A percentile compares a stretch with the other conserved stretches of the same genome.
Conservation (phyloP, 345 rosid species). For the Xanthoceras sorbifolium region DNA sequence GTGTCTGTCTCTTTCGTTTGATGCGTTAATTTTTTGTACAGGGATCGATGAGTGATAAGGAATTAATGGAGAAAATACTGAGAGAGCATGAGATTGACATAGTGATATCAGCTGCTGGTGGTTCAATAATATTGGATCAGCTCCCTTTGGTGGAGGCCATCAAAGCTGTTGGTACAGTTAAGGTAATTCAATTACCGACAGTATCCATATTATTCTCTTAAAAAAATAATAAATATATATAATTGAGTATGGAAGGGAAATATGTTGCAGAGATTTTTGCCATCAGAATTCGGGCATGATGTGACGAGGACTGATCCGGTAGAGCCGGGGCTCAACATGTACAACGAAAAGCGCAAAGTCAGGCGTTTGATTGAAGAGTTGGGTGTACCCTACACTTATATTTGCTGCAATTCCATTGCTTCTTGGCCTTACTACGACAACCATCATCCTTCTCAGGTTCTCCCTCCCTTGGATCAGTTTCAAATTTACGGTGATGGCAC, state of each 20-base stretch:
- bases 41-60: constrained; percentile 48
- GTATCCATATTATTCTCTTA: no score
- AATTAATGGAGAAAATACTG: constrained; percentile 49
- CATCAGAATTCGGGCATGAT: constrained; percentile 80
- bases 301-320: constrained; percentile 65
- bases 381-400: constrained; percentile 32
- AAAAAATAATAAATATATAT: background rate
- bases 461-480: no score
- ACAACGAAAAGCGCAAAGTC: constrained; percentile 48
- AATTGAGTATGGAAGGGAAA: background rate
- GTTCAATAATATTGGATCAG: constrained; percentile 41
- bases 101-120: constrained; percentile 61
- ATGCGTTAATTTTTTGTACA: constrained; percentile 8
- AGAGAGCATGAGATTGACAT: constrained; percentile 54
- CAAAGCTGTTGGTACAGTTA: constrained; percentile 53
- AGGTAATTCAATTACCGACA: constrained; percentile 32
- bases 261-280: constrained; percentile 56
- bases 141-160: constrained; percentile 49
- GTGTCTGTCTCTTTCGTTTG: background rate
- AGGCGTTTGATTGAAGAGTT: constrained; percentile 46
- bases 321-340: constrained; percentile 59
- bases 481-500: no score
- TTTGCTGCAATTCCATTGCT: no score
- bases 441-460: constrained; percentile 32
- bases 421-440: no score